Evolutionary conservation across 164 flowering plant genomes (phyloP).

Genomic region (Nymphaea colorata): DNA sequence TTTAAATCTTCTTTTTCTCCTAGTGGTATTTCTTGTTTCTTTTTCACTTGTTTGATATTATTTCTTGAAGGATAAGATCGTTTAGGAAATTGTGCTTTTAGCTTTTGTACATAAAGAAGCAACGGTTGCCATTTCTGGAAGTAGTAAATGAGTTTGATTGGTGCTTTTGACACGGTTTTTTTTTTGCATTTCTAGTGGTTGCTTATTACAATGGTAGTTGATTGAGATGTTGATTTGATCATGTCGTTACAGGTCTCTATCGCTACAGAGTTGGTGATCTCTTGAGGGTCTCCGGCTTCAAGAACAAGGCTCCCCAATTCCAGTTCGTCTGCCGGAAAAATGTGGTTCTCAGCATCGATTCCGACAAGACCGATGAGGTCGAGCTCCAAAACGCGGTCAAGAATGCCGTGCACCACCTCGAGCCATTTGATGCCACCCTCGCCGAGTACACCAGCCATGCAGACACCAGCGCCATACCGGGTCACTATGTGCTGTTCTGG

Average conservation of each 20-base stretch:
- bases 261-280: conserved; percentile 91
- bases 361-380: conserved; percentile 93
- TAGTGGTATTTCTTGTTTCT: not conserved
- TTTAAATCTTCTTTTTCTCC: too few species aligned
- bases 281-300: conserved; percentile 84
- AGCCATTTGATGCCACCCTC: conserved; percentile 59
- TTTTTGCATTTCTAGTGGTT: too few species aligned
- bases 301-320: conserved; percentile 97
- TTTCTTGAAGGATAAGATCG: too few species aligned
- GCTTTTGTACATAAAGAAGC: not conserved
- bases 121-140: not conserved
- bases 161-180: not conserved
- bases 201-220: too few species aligned
- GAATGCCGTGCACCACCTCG: conserved; percentile 55
- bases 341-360: conserved; percentile 81
- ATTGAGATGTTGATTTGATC: too few species aligned
- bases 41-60: not conserved
- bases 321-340: conserved; percentile 83
- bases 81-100: too few species aligned
- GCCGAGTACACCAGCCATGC: conserved; percentile 92
- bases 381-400: conserved; percentile 84
- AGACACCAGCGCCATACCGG: conserved; percentile 57
- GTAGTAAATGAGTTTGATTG: not conserved
- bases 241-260: conserved; percentile 48
- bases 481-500: conserved; percentile 95